Evolutionary conservation across 129 eudicot species (phyloP), one percentile per base, ranked within the genome.

Genomic region (Heracleum sosnowskyi): DNA sequence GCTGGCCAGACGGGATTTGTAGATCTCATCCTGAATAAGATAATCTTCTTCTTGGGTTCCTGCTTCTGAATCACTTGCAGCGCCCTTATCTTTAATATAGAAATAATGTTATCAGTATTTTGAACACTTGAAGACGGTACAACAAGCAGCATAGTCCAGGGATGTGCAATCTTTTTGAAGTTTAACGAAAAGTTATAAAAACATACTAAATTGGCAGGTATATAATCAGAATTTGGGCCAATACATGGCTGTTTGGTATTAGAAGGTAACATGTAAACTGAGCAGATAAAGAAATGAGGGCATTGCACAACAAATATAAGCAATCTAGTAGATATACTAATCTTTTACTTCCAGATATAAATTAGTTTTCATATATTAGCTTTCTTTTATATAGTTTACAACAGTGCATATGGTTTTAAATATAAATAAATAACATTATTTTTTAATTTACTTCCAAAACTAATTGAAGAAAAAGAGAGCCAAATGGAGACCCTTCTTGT

Each of bases 1-100:
- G 89, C 93, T 87, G 51, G 92, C 93, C 77, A 95, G 81, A 85
- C 98, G 98, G 81, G 97, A 88, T 84, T 95, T 95, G 68, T 81
- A 90, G 45, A 95, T 87, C 85, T 95, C 98, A 77, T 95, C 97
- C 92, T 89, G 97, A 74, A 94, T 85, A 77, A 86, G 78, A 80
- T 77, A 57, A 71, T 95, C 97, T 82, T 94, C 98, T 82, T 95
- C 98, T 75, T 90, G 89, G 39, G 62, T 76, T 79, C 92, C 91
- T 55, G 84, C 81, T 69, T 95, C 98, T 18, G 90, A 80, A 57
- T 91, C 97, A 79, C 81, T 78, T 81, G 83, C 91, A 57, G 90
- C 97, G 2, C 93, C 87, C 85, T 86, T 95, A 83, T 95, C 98
- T 95, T 84, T 53, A 81, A 79, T 47, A 44, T 11, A 46, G 44